Evolutionary conservation across 2,329 filamentous ascomycete species (phyloP).

Genomic region (Colletotrichum chrysophilum): DNA sequence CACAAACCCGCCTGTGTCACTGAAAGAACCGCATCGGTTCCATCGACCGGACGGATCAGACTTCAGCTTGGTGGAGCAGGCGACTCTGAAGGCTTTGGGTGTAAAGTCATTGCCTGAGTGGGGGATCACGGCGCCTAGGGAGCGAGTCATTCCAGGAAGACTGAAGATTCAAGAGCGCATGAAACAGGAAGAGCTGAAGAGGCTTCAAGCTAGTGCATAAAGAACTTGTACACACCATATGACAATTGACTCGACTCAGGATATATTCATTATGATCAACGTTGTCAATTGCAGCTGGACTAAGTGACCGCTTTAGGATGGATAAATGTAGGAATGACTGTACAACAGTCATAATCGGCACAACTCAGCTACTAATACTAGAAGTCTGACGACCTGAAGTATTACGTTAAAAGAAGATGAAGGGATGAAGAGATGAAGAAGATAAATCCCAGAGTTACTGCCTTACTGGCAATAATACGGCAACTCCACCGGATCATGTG

Average conservation of each 20-base stretch:
- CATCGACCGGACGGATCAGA: conserved; percentile 45
- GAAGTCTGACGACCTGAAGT: background rate
- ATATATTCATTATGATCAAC: too few relatives aligned
- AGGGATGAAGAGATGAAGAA: too few relatives aligned
- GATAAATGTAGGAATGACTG: background rate
- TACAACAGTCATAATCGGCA: background rate
- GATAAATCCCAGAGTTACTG: background rate
- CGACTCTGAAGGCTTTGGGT: conserved; percentile 56
- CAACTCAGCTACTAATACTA: background rate
- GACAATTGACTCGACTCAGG: background rate
- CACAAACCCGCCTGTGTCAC: conserved; percentile 43
- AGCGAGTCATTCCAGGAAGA: conserved; percentile 49
- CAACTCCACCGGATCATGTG: background rate
- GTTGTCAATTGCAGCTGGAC: too few relatives aligned
- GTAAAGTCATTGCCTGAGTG: conserved; percentile 54
- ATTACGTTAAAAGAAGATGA: background rate
- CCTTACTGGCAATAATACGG: background rate
- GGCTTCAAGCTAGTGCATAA: conserved; percentile 35
- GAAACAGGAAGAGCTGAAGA: conserved; percentile 39
- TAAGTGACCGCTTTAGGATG: too few relatives aligned
- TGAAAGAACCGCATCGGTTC: conserved; percentile 58
- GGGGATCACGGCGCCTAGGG: conserved; percentile 54
- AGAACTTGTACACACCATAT: background rate
- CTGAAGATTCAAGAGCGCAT: conserved; percentile 31
- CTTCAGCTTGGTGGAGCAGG: conserved; percentile 62